Base-by-base conservation (phyloP, 768 basidiomycete genomes). In the Russula dissimulans region DNA sequence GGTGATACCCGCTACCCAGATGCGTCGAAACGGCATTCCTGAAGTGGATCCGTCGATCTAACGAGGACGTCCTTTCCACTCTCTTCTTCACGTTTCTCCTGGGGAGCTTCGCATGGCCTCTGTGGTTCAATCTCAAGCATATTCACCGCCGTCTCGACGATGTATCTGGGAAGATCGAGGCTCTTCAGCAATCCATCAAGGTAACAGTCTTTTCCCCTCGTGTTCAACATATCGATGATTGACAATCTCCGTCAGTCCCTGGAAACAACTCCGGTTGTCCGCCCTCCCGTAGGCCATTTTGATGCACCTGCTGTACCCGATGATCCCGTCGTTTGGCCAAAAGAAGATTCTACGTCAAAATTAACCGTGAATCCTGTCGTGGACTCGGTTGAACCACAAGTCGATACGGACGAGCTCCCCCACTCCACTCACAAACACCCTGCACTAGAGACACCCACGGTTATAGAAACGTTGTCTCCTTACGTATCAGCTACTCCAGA, bases 51-150 rank as follows among this genome's bases (percentile, higher is more conserved):
- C 45, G 41, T 3, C 50, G 17, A 5, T 38, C 56, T 34, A 29
- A 39, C 22, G 45, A 48, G 51, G 44, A 57, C 15, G 38, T 62
- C 22, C 31, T 38, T 17, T 53, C 41, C 26, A 29, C 32, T 1
- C 11, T 57, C 18, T 22, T 53, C 56, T 57, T 62, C 45, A 43
- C 51, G 6, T 3, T 57, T 29, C 45, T 62, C 17, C 15, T 57
- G 18, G 50, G 44, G 14, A 41, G 39, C 39, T 52, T 61, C 38
- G 46, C 45, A 4, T 53, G 49, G 45, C 34, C 51, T 15, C 15
- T 36, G 22, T 62, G 56, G 61, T 42, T 41, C 31, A 47, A 50
- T 11, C 45, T 62, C 15, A 53, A 57, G 10, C 50, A 14, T 5
- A 32, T 62, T 43, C 45, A 53, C 22, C 5, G 12, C 44, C 55